Evolutionary conservation across 371 early-diverging fungal species (phyloP).

Genomic region (Coemansia sp.): DNA sequence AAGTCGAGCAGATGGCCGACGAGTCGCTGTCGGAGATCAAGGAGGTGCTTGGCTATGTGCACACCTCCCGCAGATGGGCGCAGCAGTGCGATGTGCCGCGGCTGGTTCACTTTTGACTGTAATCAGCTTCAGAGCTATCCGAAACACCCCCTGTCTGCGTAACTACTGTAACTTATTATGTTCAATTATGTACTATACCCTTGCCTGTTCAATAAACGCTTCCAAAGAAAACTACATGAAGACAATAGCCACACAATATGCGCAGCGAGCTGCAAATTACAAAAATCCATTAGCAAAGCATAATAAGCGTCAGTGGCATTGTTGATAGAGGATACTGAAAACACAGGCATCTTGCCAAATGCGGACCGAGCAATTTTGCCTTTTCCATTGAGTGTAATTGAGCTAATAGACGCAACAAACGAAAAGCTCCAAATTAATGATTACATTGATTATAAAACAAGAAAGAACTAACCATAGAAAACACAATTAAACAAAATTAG

Average conservation of each 20-base stretch:
- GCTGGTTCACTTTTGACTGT: constrained; percentile 35
- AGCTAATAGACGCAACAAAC: constrained; percentile 2
- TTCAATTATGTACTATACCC: background rate
- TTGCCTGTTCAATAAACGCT: background rate
- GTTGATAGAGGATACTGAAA: no score
- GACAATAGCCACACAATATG: no score
- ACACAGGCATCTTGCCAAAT: no score
- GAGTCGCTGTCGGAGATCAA: constrained; percentile 34
- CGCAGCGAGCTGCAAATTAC: background rate
- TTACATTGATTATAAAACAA: background rate
- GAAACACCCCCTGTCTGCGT: background rate
- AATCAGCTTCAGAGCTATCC: no score
- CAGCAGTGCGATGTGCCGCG: constrained; percentile 37
- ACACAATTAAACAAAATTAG: background rate
- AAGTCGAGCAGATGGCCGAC: constrained; percentile 5
- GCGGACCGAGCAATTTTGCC: no score
- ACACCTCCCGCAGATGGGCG: constrained; percentile 26
- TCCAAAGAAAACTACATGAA: background rate
- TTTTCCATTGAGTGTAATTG: background rate
- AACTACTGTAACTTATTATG: background rate
- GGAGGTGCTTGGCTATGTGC: constrained; percentile 34
- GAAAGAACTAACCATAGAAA: background rate
- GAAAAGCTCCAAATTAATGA: constrained; percentile 2
- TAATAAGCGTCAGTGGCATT: no score
- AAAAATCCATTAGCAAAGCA: background rate